Conservation (phyloP, 1,284 basidiomycete genomes). For the Stereum hirsutum region DNA sequence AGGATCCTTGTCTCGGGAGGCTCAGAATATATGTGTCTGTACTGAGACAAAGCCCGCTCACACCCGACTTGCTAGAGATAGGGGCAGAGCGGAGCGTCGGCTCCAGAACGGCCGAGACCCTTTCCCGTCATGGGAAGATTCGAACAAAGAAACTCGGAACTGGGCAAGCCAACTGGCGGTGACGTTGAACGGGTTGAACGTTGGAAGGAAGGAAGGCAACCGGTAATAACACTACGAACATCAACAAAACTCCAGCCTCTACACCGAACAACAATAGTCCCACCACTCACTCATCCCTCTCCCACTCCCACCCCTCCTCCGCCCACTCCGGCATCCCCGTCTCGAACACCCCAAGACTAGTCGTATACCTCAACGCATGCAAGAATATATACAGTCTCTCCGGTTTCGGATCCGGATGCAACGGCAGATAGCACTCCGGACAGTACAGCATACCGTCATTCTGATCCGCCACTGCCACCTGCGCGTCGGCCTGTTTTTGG, state of each 20-base stretch:
- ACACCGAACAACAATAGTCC: too few relatives aligned
- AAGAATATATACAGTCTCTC: slow-evolving; percentile 90
- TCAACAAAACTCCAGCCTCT: neutral
- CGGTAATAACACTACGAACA: neutral
- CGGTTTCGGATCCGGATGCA: slow-evolving; percentile 86
- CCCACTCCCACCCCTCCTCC: slow-evolving; percentile 54
- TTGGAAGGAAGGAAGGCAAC: too few relatives aligned
- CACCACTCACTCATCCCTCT: slow-evolving; percentile 17
- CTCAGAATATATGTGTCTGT: too few relatives aligned
- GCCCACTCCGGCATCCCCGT: slow-evolving; percentile 74
- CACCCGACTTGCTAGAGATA: too few relatives aligned
- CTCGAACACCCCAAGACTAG: slow-evolving; percentile 65
- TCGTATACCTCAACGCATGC: slow-evolving; percentile 81
- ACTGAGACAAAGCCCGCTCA: too few relatives aligned
- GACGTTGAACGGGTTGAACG: too few relatives aligned
- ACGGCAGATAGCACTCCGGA: slow-evolving; percentile 79
- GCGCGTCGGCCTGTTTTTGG: slow-evolving; percentile 9
- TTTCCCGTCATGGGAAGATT: too few relatives aligned
- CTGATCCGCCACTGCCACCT: slow-evolving; percentile 9
- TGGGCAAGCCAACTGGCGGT: too few relatives aligned
- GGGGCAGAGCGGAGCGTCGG: too few relatives aligned
- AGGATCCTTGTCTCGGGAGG: too few relatives aligned
- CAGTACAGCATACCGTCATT: slow-evolving; percentile 50
- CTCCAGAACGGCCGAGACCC: too few relatives aligned
- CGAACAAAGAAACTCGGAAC: too few relatives aligned